Evolutionary conservation across 345 rosid species (phyloP).

Genomic region (Combretum micranthum): DNA sequence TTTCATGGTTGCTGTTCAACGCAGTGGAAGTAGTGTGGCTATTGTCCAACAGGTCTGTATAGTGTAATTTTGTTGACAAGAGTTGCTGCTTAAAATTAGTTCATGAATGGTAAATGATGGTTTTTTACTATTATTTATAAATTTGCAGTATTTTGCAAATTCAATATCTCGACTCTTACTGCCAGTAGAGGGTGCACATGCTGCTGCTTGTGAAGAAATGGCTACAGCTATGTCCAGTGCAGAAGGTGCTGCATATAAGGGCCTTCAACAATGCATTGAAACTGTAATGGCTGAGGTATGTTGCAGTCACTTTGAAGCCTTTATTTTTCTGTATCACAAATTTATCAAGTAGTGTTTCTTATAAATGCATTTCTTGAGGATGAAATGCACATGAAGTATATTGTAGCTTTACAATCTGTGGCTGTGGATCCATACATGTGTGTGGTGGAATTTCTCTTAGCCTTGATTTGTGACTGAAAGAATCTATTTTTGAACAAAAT

Average conservation of each 20-base stretch:
- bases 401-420: too few relatives aligned
- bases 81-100: not conserved
- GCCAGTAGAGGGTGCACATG: slow-evolving; percentile 98
- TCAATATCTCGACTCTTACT: slow-evolving; percentile 91
- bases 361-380: too few relatives aligned
- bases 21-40: slow-evolving; percentile 96
- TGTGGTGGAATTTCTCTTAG: too few relatives aligned
- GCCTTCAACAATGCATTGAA: slow-evolving; percentile 99
- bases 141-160: slow-evolving; percentile 79
- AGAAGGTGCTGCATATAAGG: slow-evolving; percentile 97
- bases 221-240: slow-evolving; percentile 95
- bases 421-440: too few relatives aligned
- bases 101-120: slow-evolving; percentile 4
- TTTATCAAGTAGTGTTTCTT: too few relatives aligned
- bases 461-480: too few relatives aligned
- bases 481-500: too few relatives aligned
- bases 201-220: slow-evolving; percentile 99
- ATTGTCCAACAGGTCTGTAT: slow-evolving; percentile 78
- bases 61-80: not conserved
- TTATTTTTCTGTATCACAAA: not conserved
- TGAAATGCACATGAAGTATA: too few relatives aligned
- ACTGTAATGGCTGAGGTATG: slow-evolving; percentile 99
- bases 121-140: slow-evolving; percentile 6
- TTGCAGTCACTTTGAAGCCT: not conserved
- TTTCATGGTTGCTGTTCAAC: slow-evolving; percentile 98